phyloP scores from a whole-genome alignment of 1,284 basidiomycete genomes.

The Ceratobasidium sp. region DNA sequence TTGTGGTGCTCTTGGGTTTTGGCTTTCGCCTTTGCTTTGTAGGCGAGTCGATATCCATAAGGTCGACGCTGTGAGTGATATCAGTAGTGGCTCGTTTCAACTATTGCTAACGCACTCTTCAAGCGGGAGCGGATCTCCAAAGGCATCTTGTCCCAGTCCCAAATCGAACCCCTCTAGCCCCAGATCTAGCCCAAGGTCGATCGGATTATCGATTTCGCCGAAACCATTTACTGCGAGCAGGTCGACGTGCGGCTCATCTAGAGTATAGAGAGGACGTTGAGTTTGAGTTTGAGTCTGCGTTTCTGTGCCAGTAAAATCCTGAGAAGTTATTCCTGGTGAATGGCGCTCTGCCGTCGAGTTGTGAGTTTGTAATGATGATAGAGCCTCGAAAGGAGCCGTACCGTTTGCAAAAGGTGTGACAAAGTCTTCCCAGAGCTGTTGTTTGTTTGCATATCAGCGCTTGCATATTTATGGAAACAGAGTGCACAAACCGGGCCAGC shows the following conservation, averaged over 20 bases:
- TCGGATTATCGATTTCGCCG: slow-evolving; percentile 59
- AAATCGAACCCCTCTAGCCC: slow-evolving; percentile 64
- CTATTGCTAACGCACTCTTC: slow-evolving; percentile 6
- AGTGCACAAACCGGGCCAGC: slow-evolving; percentile 71
- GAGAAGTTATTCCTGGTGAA: slow-evolving; percentile 41
- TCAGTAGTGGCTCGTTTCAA: not conserved
- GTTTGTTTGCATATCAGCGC: slow-evolving; percentile 3
- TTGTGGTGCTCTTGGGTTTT: slow-evolving; percentile 9
- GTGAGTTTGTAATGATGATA: not conserved
- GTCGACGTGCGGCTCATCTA: slow-evolving; percentile 76
- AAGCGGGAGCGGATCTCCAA: slow-evolving; percentile 33
- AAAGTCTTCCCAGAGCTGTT: slow-evolving; percentile 49
- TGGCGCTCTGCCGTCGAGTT: slow-evolving; percentile 12
- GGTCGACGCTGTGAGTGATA: not conserved
- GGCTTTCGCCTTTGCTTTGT: slow-evolving; percentile 19
- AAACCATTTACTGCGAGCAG: slow-evolving; percentile 56
- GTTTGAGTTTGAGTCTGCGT: slow-evolving; percentile 55
- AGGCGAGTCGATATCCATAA: not conserved
- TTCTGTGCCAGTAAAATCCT: slow-evolving; percentile 28
- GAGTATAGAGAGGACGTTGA: slow-evolving; percentile 67
- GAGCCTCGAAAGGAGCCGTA: slow-evolving; percentile 63
- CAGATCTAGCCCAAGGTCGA: slow-evolving; percentile 58
- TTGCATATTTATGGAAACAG: not conserved
- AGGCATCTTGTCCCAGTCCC: slow-evolving; percentile 46
- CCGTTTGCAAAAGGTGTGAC: slow-evolving; percentile 57